Base-by-base conservation (phyloP, 139 green algal species). In the Chlorella sp. region DNA sequence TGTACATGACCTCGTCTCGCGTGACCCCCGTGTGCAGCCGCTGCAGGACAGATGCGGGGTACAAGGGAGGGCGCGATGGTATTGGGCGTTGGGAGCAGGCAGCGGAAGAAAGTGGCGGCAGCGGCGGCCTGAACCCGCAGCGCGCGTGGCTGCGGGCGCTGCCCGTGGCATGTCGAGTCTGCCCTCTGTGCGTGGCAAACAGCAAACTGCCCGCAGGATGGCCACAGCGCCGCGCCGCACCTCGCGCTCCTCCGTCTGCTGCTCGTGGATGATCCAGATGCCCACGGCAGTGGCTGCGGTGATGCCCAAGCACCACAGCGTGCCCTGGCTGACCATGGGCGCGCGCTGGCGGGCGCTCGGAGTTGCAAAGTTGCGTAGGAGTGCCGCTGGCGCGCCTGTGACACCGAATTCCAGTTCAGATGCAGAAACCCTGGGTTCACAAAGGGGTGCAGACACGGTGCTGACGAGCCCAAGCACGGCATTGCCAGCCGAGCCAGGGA, bases 11-110 rank as follows among this genome's bases (percentile, higher is more conserved):
- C 40, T 91, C 73, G 70, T 91, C 88, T 2, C 88, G 76, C 2
- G 90, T 76, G 30, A 91, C 87, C 1, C 88, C 88, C 48, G 82
- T 80, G 72, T 91, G 88, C 28, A 91, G 60, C 30, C 88, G 90
- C 88, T 91, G 88, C 65, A 83, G 51, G 32, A 16, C 43, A 43
- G 30, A 9, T 0, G 16, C 14, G 11, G 43, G 40, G 34, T 4
- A 7, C 7, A 32, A 36, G 3, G 64, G 8, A 0, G 17, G 2
- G 32, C 30, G 9, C 30, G 4, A 24, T 7, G 60, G 24, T n/a
- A 34, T 22, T n/a, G 3, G 26, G 24, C 60, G n/a, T 14, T 3
- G 19, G 65, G 32, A 46, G 67, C 40, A 44, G 46, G 73, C 32
- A 62, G 73, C 36, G 46, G 17, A 2, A 17, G 24, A n/a, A 30